Conservation (phyloP, 441 rosid genomes). For the Caryocar brasiliense region DNA sequence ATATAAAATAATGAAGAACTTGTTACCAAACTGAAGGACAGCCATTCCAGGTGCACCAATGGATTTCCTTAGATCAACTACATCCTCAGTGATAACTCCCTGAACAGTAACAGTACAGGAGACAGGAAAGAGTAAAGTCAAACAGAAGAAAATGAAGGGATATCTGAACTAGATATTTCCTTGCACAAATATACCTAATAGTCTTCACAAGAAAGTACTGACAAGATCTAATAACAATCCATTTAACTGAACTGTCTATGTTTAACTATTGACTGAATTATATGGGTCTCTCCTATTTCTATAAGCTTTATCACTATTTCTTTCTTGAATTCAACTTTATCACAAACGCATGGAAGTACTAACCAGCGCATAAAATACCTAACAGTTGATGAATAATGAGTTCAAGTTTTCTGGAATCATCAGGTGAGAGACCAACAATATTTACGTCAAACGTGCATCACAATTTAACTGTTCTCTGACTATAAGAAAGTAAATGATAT, state of each 20-base stretch:
- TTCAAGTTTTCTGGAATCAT: too few relatives aligned
- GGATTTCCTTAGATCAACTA: conserved; percentile 67
- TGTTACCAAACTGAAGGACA: conserved; percentile 90
- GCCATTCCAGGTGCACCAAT: conserved; percentile 96
- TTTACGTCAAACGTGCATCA: neutral
- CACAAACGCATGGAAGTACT: too few relatives aligned
- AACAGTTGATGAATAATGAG: too few relatives aligned
- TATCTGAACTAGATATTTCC: neutral
- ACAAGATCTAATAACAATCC: neutral
- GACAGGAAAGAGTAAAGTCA: too few relatives aligned
- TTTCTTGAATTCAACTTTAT: too few relatives aligned
- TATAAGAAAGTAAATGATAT: neutral
- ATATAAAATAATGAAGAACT: conserved; percentile 3
- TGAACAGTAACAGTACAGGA: conserved; percentile 15
- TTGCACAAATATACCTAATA: neutral
- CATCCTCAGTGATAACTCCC: conserved; percentile 97
- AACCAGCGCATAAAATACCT: too few relatives aligned
- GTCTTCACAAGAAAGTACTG: neutral
- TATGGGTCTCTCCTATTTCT: too few relatives aligned
- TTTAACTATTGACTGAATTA: too few relatives aligned
- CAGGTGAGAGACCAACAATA: neutral
- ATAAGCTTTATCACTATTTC: too few relatives aligned
- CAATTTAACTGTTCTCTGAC: neutral
- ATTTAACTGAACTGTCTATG: too few relatives aligned
- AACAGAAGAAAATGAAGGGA: neutral